phyloP scores from a whole-genome alignment of 208 protist genomes.

The Leishmania aethiopica region DNA sequence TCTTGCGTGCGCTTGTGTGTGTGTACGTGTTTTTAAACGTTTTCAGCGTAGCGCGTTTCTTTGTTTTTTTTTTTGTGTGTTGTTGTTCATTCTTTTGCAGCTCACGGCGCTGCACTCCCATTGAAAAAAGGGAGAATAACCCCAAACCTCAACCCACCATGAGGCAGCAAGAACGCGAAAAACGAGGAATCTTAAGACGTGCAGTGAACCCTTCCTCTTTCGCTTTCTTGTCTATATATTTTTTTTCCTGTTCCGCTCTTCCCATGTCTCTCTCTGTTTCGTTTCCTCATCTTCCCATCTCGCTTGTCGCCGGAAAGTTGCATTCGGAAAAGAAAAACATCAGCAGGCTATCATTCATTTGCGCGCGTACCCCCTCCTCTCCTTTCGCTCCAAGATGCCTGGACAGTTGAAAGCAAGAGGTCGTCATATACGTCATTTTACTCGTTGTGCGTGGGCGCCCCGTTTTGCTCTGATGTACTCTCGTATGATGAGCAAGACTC shows the following conservation, averaged over 20 bases:
- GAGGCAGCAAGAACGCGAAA: background rate
- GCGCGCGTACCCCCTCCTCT: background rate
- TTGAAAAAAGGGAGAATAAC: background rate
- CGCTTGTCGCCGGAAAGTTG: background rate
- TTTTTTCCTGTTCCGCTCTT: constrained; percentile 6
- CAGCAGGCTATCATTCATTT: background rate
- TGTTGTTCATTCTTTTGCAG: background rate
- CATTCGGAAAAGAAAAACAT: background rate
- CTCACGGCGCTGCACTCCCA: background rate
- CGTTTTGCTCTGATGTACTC: constrained; percentile 1
- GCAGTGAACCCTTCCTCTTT: background rate
- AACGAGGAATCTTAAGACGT: background rate
- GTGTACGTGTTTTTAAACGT: background rate
- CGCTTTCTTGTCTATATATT: background rate
- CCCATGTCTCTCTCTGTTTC: constrained; percentile 4
- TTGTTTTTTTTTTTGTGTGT: constrained; percentile 11
- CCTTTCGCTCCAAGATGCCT: background rate
- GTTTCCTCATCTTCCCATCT: background rate
- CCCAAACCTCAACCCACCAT: background rate
- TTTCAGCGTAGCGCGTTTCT: background rate
- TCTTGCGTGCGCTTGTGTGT: background rate
- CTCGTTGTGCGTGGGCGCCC: background rate
- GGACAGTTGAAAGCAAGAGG: background rate
- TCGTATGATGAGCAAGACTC: background rate
- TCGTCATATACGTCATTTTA: background rate